Evolutionary conservation across 2,329 filamentous ascomycete species (phyloP), one percentile per base, ranked within the genome.

Genomic region (Penicillium sp.): DNA sequence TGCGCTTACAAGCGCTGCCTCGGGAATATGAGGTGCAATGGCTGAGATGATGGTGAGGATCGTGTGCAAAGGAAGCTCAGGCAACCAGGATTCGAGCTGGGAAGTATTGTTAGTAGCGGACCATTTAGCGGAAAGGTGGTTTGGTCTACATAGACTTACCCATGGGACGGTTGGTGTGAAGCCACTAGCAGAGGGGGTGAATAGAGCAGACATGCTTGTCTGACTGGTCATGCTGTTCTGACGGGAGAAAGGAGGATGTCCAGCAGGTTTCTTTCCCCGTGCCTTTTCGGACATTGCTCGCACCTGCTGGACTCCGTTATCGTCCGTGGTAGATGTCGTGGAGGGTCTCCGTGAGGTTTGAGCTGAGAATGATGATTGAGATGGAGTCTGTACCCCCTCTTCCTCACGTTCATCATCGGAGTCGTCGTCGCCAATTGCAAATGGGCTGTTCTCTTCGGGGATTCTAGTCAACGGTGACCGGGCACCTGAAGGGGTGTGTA

Each of bases 251-350:
- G 84, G 84, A n/a, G 85, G 83, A 49, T 88, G 82, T 1, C 90
- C 89, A 13, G 90, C 91, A 29, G 93, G 94, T 86, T 96, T 91
- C 75, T 99, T 99, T 8, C 94, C 94, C 49, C 94, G 83, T 16
- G 94, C 94, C 73, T 97, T 99, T 75, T 97, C 94, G 21, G 93
- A 97, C 90, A 97, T 96, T 53, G 92, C 92, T 56, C 91, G 85
- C 31, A 96, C 73, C 71, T 97, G 92, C 21, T 87, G 82, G 15
- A 91, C 92, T 10, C 96, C 85, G 4, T 89, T 88, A 59, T 95
- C 92, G 58, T 95, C 91, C 0, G 84, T 76, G 0, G 84, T 85
- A 0, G 83, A 84, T 29, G 85, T 84, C 21, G 89, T 79, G 0
- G 90, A 93, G 4, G 89, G 87, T 23, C 88, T 84, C 38, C 86